Base-by-base conservation (phyloP, 257 asterid species). In the Misopates orontium region DNA sequence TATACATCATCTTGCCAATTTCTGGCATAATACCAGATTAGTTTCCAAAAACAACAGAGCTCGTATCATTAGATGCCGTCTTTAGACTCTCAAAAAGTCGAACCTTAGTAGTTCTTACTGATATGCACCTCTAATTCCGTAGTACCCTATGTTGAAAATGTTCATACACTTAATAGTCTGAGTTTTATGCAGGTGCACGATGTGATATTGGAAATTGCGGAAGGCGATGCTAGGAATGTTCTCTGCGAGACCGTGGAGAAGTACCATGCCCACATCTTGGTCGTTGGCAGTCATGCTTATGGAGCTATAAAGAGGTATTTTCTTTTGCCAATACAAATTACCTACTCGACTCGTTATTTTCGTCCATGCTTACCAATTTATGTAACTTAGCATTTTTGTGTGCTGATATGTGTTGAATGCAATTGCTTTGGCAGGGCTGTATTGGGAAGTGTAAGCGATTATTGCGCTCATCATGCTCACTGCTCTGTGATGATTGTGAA, bases 211-310 rank as follows among this genome's bases (percentile, higher is more conserved):
- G 97, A 89, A 77, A 72, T 67, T 3, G 59, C 75, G 49, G 98
- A 89, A 70, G 97, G 98, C 4, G 98, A 92, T 89, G 77, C 97
- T 22, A 78, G 97, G 80, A 87, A 79, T 69, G 96, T 84, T 71
- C 85, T 92, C 6, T 89, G 96, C 19, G 97, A 92, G 52, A 87
- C 95, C 66, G 98, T 92, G 56, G 96, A 92, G 22, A 87, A 67
- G 73, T 84, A 89, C 73, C 79, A 83, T 23, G 98, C 98, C 45
- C 78, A 96, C 50, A 18, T 89, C 21, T 69, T 92, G 60, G 94
- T 87, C 56, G 83, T 92, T 22, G 97, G 98, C 16, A 89, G 96
- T 51, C 98, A 92, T 79, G 98, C 96, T 42, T 92, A 92, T 83
- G 97, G 98, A 80, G 96, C 90, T 47, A 84, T 92, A 51, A 92